Percentiles rank a stretch among this genome's conserved stretches.
Conservation (phyloP, 129 eudicot genomes). For the Deinandra increscens region DNA sequence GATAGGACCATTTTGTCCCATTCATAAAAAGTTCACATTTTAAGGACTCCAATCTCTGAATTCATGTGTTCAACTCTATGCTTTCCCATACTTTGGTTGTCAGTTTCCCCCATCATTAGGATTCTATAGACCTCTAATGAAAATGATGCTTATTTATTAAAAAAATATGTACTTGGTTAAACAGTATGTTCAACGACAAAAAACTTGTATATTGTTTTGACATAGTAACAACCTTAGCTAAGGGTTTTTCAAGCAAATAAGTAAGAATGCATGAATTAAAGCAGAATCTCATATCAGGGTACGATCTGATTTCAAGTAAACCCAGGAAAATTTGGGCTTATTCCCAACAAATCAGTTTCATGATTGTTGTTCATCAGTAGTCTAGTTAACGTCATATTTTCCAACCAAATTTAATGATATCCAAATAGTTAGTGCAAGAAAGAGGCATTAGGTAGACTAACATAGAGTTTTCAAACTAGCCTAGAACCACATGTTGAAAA, state of each 20-base stretch:
- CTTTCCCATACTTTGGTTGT: neutral
- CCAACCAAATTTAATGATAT: neutral
- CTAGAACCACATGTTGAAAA: neutral
- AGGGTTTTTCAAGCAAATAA: too few species aligned
- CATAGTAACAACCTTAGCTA: too few species aligned
- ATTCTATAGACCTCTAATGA: neutral
- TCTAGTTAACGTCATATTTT: neutral
- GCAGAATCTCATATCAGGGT: too few species aligned
- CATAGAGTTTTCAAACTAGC: too few species aligned
- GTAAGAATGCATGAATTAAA: too few species aligned
- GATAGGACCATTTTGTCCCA: constrained; percentile 8
- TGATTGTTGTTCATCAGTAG: too few species aligned
- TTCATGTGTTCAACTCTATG: neutral
- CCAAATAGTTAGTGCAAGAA: neutral
- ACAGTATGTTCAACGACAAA: neutral
- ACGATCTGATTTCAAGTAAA: too few species aligned
- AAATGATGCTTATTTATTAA: neutral
- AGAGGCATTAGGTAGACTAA: neutral
- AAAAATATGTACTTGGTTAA: neutral
- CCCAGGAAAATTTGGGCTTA: too few species aligned
- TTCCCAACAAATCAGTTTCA: too few species aligned
- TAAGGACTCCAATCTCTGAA: neutral
- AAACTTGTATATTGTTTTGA: neutral
- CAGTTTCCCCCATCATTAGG: neutral
- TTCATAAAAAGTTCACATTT: neutral